Evolutionary conservation across 352 stramenopile genomes (phyloP), one percentile per base, ranked within the genome.

Genomic region (Globisporangium emineosum): DNA sequence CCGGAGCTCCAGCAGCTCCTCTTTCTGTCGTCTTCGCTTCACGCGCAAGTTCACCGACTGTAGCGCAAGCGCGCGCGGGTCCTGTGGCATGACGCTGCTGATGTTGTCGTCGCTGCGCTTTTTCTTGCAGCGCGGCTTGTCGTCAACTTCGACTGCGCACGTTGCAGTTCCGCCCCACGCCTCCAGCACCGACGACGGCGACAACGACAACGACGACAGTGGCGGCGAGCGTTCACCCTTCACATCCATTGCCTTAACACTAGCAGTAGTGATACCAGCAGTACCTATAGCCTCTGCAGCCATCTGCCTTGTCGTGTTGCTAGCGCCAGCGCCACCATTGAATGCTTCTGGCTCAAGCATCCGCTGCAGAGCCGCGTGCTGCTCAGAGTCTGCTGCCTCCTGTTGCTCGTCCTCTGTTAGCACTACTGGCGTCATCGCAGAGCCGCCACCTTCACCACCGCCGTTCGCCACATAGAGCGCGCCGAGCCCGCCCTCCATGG

Each of bases 1-100:
- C 13, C 61, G 61, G 13, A 67, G 53, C 40, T 67, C 51, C 2
- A 67, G 43, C 29, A 67, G 53, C 17, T 67, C 61, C 17, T 67
- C 55, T 21, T 62, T 61, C 19, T 62, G 61, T 4, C 55, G 40
- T 27, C 59, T 23, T 5, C 59, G 59, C 35, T 65, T 67, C 33
- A 61, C 61, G 35, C 61, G 61, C 27, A 61, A 15, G 29, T 63
- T 67, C 30, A 61, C 52, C 8, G 59, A 40, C 17, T 65, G 59
- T 5, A 65, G 49, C 25, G 59, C 59, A 0, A 65, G 59, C 29
- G 49, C 59, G 13, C 59, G 59, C 10, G 59, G 59, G 25, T 65
- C 49, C 10, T 57, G 59, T 3, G 29, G 1, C 8, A 8, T 27
- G 29, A 17, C 5, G 27, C 21, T 9, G 19, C 5, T 47, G 27